Conservation (phyloP, 192 early-diverging fungal genomes). For the Coemansia sp. region DNA sequence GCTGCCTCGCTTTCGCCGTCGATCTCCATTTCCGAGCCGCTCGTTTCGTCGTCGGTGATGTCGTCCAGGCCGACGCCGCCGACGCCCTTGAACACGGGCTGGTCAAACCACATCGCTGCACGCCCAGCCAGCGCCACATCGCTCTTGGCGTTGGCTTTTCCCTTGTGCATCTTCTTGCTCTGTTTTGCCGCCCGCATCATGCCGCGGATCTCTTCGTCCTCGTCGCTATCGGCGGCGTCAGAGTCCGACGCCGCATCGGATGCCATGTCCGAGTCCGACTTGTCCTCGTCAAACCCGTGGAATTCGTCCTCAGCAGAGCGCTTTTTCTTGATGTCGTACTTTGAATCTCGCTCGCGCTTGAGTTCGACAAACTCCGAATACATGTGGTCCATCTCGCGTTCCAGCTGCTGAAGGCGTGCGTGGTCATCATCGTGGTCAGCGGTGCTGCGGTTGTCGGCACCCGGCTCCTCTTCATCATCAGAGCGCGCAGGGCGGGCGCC, state of each 20-base stretch:
- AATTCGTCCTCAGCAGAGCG: conserved; percentile 67
- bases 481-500: conserved; percentile 39
- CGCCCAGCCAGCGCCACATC: conserved; percentile 64
- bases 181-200: conserved; percentile 34
- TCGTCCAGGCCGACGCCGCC: conserved; percentile 55
- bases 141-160: conserved; percentile 15
- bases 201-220: conserved; percentile 46
- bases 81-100: conserved; percentile 79
- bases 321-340: conserved; percentile 63
- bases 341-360: conserved; percentile 71
- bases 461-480: conserved; percentile 23
- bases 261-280: conserved; percentile 9
- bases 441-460: conserved; percentile 21
- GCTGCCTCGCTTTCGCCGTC: neutral
- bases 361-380: conserved; percentile 72
- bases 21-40: conserved; percentile 1
- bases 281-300: conserved; percentile 56
- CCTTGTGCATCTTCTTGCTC: conserved; percentile 3
- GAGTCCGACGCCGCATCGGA: conserved; percentile 37
- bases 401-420: conserved; percentile 60
- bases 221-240: conserved; percentile 30
- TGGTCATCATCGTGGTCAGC: conserved; percentile 57
- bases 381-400: conserved; percentile 55
- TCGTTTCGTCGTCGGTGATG: conserved; percentile 57
- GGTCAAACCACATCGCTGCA: conserved; percentile 93